Evolutionary conservation across 1,139 yeast genomes (phyloP).

Genomic region (Zhuliangozyma blackwelliae): DNA sequence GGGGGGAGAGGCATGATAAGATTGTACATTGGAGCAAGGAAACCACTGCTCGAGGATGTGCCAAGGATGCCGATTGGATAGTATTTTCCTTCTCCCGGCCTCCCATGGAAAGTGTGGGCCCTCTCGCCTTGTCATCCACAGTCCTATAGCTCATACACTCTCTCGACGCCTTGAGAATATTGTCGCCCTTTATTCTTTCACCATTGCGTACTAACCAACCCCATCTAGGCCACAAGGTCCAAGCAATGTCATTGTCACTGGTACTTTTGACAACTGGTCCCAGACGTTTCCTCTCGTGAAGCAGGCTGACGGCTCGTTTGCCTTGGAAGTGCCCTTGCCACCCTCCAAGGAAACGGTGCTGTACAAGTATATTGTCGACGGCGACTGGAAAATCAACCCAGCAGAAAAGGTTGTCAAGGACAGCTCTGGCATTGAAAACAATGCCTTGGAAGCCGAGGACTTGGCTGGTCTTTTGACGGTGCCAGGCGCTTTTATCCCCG

Average conservation of each 20-base stretch:
- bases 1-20: no score
- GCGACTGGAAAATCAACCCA: constrained; percentile 56
- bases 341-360: constrained; percentile 37
- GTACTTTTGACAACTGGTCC: constrained; percentile 74
- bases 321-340: constrained; percentile 53
- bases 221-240: constrained; percentile 68
- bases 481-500: constrained; percentile 49
- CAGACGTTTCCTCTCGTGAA: constrained; percentile 56
- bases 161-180: no score
- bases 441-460: constrained; percentile 45
- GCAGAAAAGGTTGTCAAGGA: constrained; percentile 43
- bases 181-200: no score
- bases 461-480: constrained; percentile 24
- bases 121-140: no score
- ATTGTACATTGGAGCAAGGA: no score
- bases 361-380: constrained; percentile 75
- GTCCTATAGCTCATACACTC: no score
- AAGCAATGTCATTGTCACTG: constrained; percentile 66
- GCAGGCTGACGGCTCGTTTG: constrained; percentile 57
- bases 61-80: no score
- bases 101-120: no score
- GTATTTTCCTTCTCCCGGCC: no score
- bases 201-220: constrained; percentile 8
- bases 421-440: constrained; percentile 58
- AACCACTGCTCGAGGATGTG: no score